A percentile compares a stretch with the other conserved stretches of the same genome.
phyloP scores from a whole-genome alignment of 2,329 filamentous ascomycete species.

The Cladophialophora psammophila region DNA sequence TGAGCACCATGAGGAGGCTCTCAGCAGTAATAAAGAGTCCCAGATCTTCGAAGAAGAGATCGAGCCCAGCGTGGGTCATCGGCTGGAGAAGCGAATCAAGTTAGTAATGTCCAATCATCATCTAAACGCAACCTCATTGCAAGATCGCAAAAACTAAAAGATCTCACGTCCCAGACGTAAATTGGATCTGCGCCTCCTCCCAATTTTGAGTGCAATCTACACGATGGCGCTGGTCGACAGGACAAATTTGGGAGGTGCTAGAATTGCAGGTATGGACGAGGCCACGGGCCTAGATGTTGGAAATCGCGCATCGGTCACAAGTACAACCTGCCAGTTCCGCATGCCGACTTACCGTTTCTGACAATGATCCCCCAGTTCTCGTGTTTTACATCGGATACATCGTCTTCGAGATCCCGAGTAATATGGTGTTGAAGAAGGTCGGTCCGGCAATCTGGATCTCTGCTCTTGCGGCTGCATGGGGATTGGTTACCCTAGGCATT shows the following conservation, averaged over 20 bases:
- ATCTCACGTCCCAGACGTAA: slow-evolving; percentile 11
- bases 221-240: slow-evolving; percentile 32
- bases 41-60: too few species aligned
- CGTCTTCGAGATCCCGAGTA: slow-evolving; percentile 68
- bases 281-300: slow-evolving; percentile 43
- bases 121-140: too few species aligned
- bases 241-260: slow-evolving; percentile 41
- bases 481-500: slow-evolving; percentile 47
- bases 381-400: slow-evolving; percentile 75
- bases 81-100: too few species aligned
- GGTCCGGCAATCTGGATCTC: slow-evolving; percentile 30
- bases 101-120: too few species aligned
- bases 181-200: slow-evolving; percentile 42
- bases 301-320: slow-evolving; percentile 41
- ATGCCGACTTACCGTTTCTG: neutral
- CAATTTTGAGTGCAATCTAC: slow-evolving; percentile 41
- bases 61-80: too few species aligned
- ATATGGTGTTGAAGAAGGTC: slow-evolving; percentile 51
- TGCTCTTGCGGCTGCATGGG: slow-evolving; percentile 22
- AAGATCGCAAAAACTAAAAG: too few species aligned
- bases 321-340: neutral
- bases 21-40: too few species aligned
- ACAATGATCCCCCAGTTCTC: slow-evolving; percentile 62
- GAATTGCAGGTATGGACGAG: slow-evolving; percentile 42
- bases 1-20: too few species aligned